phyloP scores from a whole-genome alignment of 257 asterid species.

The Solanum arcanum region DNA sequence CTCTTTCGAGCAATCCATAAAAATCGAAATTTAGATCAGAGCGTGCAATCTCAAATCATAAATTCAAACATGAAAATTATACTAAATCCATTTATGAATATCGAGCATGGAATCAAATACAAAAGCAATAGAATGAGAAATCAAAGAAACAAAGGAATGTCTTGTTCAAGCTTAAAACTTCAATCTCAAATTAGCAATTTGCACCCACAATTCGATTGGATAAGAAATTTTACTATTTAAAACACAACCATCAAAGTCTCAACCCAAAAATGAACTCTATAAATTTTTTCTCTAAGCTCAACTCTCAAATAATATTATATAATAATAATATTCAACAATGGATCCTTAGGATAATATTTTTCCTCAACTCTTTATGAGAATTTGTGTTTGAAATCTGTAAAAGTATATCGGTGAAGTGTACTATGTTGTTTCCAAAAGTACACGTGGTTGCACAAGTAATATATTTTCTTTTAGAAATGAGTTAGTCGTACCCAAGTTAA shows the following conservation, averaged over 20 bases:
- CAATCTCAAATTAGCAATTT: not conserved
- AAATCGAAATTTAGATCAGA: not conserved
- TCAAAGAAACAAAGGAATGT: no score
- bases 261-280: no score
- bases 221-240: no score
- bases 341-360: not conserved
- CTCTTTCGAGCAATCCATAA: not conserved
- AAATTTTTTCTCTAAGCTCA: no score
- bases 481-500: not conserved
- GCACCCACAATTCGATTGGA: not conserved
- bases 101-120: not conserved
- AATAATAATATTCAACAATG: not conserved
- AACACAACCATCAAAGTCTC: no score
- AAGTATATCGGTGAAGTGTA: not conserved
- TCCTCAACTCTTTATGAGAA: not conserved
- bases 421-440: not conserved
- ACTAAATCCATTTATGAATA: not conserved
- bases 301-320: no score
- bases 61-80: no score
- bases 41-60: not conserved
- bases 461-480: no score
- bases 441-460: not conserved
- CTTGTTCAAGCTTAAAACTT: not conserved
- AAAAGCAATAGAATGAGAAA: not conserved
- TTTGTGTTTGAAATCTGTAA: not conserved